phyloP scores from a whole-genome alignment of 176 grass and related monocot genomes.

The Oryza coarctata region DNA sequence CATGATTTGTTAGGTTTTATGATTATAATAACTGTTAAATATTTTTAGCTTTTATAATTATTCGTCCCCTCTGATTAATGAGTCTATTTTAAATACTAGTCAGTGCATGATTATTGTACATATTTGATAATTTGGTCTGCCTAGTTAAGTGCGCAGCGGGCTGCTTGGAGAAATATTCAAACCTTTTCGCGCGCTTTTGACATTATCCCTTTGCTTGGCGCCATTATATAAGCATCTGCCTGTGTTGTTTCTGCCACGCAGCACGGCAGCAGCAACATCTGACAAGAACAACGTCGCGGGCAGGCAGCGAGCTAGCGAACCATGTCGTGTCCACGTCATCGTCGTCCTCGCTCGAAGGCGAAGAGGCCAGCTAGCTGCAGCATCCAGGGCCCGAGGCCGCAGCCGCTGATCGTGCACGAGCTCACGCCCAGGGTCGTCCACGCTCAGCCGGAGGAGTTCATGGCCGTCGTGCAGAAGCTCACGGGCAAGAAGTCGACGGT shows the following conservation, averaged over 20 bases:
- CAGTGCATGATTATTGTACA: no score
- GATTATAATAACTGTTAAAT: no score
- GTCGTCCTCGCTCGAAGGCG: background rate
- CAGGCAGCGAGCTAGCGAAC: background rate
- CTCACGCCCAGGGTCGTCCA: constrained; percentile 51
- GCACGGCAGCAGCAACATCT: background rate
- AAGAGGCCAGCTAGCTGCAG: constrained; percentile 13
- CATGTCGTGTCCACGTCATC: background rate
- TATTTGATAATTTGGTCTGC: no score
- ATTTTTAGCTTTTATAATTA: no score
- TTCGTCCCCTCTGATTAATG: no score
- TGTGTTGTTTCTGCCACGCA: background rate
- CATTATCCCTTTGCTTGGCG: background rate
- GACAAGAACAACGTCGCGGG: background rate
- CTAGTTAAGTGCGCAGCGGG: background rate
- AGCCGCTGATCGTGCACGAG: constrained; percentile 47
- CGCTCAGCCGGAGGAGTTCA: constrained; percentile 51
- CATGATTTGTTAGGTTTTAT: no score
- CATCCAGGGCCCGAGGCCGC: constrained; percentile 38
- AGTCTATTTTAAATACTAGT: no score
- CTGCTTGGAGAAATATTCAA: background rate
- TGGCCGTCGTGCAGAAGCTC: constrained; percentile 61
- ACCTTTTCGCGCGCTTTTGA: background rate
- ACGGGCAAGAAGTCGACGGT: constrained; percentile 22
- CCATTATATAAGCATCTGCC: background rate